Evolutionary conservation across 805 yeast species (phyloP).

Genomic region (Diddensiella caesifluorescens): DNA sequence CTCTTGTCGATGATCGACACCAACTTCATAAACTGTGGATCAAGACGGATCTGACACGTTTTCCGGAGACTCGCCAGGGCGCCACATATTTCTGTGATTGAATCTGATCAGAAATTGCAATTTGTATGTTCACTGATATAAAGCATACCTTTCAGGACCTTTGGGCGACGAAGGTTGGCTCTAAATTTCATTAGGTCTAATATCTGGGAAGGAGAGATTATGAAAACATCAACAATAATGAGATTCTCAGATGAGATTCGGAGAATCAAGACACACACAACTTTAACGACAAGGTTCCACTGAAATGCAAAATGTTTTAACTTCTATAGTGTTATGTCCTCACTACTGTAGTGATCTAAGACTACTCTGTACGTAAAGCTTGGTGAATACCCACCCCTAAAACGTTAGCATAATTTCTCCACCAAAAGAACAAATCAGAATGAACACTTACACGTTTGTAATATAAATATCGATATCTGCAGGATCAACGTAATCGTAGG

Average conservation of each 20-base stretch:
- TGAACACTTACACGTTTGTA: conserved; percentile 61
- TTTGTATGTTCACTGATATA: neutral
- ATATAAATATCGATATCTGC: conserved; percentile 91
- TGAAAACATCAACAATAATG: too few relatives aligned
- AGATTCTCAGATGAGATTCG: too few relatives aligned
- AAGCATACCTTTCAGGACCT: conserved; percentile 9
- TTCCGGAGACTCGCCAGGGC: conserved; percentile 51
- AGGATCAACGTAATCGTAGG: conserved; percentile 87
- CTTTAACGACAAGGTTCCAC: too few relatives aligned
- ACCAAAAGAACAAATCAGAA: conserved; percentile 4
- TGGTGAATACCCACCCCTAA: conserved; percentile 86
- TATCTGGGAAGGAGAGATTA: too few relatives aligned
- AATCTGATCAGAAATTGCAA: neutral
- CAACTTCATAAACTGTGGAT: conserved; percentile 43
- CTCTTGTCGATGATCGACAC: conserved; percentile 43
- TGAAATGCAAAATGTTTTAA: neutral
- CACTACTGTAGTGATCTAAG: conserved; percentile 84
- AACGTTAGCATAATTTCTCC: neutral
- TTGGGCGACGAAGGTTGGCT: conserved; percentile 7
- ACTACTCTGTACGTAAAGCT: conserved; percentile 93
- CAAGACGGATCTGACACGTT: conserved; percentile 52
- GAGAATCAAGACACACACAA: too few relatives aligned
- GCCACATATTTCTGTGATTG: conserved; percentile 37
- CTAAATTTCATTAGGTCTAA: conserved; percentile 13
- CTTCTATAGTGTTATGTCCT: conserved; percentile 42